These are phyloP conservation scores for Nakaseomyces kungkrabaensis DNA, from an alignment of 1,139 yeast genomes.

Conservation along the genomic window DNA sequence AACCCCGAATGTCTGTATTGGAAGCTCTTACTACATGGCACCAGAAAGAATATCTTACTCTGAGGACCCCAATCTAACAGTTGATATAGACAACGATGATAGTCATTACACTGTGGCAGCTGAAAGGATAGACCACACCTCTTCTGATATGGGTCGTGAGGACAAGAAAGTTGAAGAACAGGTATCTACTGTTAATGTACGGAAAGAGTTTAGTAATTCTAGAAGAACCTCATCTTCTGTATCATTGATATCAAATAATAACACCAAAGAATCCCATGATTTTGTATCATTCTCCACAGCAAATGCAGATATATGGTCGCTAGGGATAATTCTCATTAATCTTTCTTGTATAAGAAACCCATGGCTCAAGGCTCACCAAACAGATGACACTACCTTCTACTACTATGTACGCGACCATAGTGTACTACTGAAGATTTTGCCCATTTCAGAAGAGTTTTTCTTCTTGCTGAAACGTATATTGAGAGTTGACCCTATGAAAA, in stretches of 20 bases:
- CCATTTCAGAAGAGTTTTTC: conserved; percentile 42
- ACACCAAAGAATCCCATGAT: background rate
- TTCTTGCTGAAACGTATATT: conserved; percentile 46
- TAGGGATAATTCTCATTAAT: conserved; percentile 73
- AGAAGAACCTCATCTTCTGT: background rate
- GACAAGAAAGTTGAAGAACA: background rate
- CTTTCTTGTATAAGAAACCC: conserved; percentile 81
- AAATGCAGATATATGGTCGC: conserved; percentile 83
- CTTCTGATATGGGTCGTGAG: background rate
- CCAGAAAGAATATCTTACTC: conserved; percentile 60
- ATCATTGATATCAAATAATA: background rate
- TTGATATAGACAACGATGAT: background rate
- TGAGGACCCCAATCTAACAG: conserved; percentile 9
- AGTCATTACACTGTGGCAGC: background rate
- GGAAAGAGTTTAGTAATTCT: background rate
- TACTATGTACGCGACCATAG: conserved; percentile 42
- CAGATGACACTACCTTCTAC: conserved; percentile 47
- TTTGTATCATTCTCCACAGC: conserved; percentile 40
- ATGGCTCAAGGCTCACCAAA: conserved; percentile 75
- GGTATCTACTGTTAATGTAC: background rate
- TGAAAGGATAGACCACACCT: background rate
- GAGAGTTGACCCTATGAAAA: conserved; percentile 53
- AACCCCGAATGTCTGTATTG: conserved; percentile 72
- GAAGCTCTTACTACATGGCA: conserved; percentile 87
- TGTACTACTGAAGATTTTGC: conserved; percentile 47